Conservation (phyloP, 768 basidiomycete genomes). For the Naganishia kalamii region DNA sequence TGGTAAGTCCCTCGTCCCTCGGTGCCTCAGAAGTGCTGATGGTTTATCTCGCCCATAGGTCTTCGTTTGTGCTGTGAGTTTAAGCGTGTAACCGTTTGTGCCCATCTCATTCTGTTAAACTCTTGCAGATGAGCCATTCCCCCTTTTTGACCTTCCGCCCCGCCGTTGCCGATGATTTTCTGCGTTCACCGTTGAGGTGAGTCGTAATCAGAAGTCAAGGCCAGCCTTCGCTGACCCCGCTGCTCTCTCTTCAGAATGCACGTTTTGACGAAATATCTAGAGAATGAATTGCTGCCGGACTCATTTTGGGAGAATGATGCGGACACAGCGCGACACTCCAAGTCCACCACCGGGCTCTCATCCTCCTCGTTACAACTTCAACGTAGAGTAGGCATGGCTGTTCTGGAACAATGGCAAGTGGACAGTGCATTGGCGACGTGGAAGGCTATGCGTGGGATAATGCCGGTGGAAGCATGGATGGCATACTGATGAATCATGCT, state of each 20-base stretch:
- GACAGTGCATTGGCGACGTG: constrained; percentile 66
- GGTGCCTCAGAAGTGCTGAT: neutral
- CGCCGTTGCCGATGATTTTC: constrained; percentile 29
- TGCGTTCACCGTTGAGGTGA: constrained; percentile 35
- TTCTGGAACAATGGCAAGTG: constrained; percentile 62
- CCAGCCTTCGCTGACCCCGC: neutral
- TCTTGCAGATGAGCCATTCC: constrained; percentile 28
- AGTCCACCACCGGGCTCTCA: neutral
- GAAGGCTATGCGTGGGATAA: constrained; percentile 71
- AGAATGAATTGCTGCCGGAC: constrained; percentile 39
- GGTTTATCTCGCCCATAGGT: constrained; percentile 52
- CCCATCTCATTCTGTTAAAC: constrained; percentile 54
- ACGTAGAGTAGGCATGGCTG: constrained; percentile 49
- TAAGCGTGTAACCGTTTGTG: constrained; percentile 35
- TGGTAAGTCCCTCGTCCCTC: constrained; percentile 52
- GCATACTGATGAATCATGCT: constrained; percentile 65
- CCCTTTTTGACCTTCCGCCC: constrained; percentile 39
- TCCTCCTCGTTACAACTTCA: constrained; percentile 54
- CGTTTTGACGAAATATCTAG: constrained; percentile 35
- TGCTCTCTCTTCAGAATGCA: constrained; percentile 26
- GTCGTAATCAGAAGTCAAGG: neutral
- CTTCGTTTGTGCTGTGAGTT: constrained; percentile 63
- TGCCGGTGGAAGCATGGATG: constrained; percentile 70
- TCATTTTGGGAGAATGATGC: constrained; percentile 30
- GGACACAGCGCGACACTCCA: constrained; percentile 26